Conservation (phyloP, 2,329 filamentous ascomycete genomes). For the Metarhizium humberi region DNA sequence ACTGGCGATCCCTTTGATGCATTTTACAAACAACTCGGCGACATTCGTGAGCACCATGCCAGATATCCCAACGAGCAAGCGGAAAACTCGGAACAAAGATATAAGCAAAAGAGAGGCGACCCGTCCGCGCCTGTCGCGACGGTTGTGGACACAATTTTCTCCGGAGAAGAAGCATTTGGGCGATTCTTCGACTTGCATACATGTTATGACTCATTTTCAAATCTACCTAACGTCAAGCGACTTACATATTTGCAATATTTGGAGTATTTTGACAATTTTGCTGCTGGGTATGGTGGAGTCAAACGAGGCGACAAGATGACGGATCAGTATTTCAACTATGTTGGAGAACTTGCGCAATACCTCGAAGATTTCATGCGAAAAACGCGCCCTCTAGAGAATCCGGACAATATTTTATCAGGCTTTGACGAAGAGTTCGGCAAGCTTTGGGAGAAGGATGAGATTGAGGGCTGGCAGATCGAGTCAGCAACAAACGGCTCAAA, state of each 20-base stretch:
- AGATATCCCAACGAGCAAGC: conserved; percentile 90
- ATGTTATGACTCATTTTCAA: conserved; percentile 81
- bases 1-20: conserved; percentile 81
- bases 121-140: conserved; percentile 54
- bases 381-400: conserved; percentile 76
- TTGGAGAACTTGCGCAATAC: conserved; percentile 71
- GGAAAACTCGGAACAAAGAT: conserved; percentile 89
- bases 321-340: conserved; percentile 85
- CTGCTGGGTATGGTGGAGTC: conserved; percentile 61
- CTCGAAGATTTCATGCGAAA: conserved; percentile 81
- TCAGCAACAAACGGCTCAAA: conserved; percentile 23
- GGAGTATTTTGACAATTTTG: conserved; percentile 81
- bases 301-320: conserved; percentile 80
- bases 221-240: conserved; percentile 77
- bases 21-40: conserved; percentile 77
- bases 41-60: conserved; percentile 79
- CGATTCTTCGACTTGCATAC: conserved; percentile 83
- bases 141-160: conserved; percentile 85
- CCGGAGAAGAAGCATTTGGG: conserved; percentile 88
- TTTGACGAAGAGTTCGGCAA: conserved; percentile 81
- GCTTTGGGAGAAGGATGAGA: conserved; percentile 70
- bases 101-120: conserved; percentile 61
- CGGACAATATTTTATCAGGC: conserved; percentile 64
- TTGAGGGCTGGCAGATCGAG: conserved; percentile 69
- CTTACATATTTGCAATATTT: conserved; percentile 89